A percentile compares a stretch with the other conserved stretches of the same genome.
Conservation (phyloP, 1,139 yeast species). For the Saccharomyces hybrid region DNA sequence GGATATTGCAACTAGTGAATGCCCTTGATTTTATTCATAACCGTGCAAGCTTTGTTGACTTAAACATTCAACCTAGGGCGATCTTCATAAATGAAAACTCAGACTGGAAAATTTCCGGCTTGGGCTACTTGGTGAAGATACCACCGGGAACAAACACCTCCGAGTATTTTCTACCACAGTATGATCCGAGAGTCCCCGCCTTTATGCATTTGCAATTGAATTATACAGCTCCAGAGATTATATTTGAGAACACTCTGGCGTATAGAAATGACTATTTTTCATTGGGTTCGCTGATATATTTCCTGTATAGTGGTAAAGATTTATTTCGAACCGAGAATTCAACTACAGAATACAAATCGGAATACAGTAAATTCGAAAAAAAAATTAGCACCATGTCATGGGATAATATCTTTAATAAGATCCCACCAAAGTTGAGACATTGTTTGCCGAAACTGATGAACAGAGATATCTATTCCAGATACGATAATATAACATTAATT, state of each 20-base stretch:
- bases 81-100: slow-evolving; percentile 74
- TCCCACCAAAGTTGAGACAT: slow-evolving; percentile 38
- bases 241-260: slow-evolving; percentile 52
- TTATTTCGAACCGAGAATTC: slow-evolving; percentile 44
- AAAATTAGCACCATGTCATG: slow-evolving; percentile 40
- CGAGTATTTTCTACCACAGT: slow-evolving; percentile 34
- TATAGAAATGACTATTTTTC: slow-evolving; percentile 79
- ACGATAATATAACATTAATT: slow-evolving; percentile 29
- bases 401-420: slow-evolving; percentile 42
- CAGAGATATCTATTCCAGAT: slow-evolving; percentile 31
- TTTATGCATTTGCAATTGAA: slow-evolving; percentile 67
- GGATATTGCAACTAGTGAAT: slow-evolving; percentile 68
- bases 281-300: slow-evolving; percentile 66
- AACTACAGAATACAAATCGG: slow-evolving; percentile 43
- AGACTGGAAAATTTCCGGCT: slow-evolving; percentile 89
- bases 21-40: slow-evolving; percentile 79
- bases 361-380: slow-evolving; percentile 38
- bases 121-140: slow-evolving; percentile 42
- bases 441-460: slow-evolving; percentile 38
- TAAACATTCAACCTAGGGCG: slow-evolving; percentile 72
- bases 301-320: slow-evolving; percentile 48
- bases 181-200: slow-evolving; percentile 65
- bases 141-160: slow-evolving; percentile 39
- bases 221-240: slow-evolving; percentile 69
- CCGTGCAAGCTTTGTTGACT: slow-evolving; percentile 66